phyloP scores from a whole-genome alignment of 805 yeast genomes.

The Metschnikowia shivogae region DNA sequence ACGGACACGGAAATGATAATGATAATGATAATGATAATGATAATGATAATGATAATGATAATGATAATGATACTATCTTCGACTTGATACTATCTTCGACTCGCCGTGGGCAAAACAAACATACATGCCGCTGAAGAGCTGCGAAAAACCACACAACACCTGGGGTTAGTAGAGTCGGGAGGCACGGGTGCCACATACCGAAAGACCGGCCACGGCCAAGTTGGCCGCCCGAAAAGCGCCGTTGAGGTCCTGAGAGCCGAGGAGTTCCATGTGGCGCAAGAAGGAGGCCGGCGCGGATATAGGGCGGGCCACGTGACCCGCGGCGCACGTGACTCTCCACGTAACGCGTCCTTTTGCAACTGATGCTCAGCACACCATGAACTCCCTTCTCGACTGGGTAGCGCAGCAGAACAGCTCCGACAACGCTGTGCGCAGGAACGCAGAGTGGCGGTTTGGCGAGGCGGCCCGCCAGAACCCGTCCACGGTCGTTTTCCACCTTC shows the following conservation, averaged over 20 bases:
- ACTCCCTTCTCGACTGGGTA: constrained; percentile 10
- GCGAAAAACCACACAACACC: constrained; percentile 48
- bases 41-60: too few species aligned
- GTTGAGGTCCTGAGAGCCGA: constrained; percentile 40
- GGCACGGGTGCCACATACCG: constrained; percentile 36
- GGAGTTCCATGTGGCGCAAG: constrained; percentile 32
- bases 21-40: too few species aligned
- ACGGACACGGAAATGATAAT: too few species aligned
- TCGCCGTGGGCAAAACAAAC: too few species aligned
- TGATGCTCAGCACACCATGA: too few species aligned
- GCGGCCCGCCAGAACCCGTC: constrained; percentile 49
- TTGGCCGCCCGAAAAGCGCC: constrained; percentile 50
- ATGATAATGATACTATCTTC: too few species aligned
- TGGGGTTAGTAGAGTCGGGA: constrained; percentile 16
- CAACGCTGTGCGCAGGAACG: constrained; percentile 45
- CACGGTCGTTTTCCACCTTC: constrained; percentile 37
- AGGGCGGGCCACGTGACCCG: not conserved
- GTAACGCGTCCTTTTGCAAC: too few species aligned
- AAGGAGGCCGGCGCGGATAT: not conserved
- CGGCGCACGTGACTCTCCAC: not conserved
- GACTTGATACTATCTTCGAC: too few species aligned
- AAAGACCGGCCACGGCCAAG: constrained; percentile 49
- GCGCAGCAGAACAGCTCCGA: constrained; percentile 41
- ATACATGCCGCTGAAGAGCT: constrained; percentile 47
- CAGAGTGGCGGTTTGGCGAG: constrained; percentile 48